Percentiles rank a stretch among this genome's conserved stretches.
Conservation (phyloP, 192 early-diverging fungal species). For the Powellomyces hirtus region DNA sequence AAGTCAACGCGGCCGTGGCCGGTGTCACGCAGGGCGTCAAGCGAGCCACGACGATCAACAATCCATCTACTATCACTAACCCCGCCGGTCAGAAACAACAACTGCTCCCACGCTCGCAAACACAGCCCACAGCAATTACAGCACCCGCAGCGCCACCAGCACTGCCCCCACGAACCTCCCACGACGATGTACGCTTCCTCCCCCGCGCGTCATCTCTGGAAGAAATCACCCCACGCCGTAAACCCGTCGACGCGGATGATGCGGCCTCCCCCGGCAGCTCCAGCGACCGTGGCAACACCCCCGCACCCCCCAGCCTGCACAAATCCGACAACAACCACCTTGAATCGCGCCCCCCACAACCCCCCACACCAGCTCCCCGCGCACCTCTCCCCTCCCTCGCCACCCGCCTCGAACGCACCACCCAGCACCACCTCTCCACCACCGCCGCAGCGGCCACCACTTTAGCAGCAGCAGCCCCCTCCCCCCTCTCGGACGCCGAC, state of each 20-base stretch:
- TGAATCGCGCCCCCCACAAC: neutral
- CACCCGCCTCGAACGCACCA: neutral
- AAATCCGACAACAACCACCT: neutral
- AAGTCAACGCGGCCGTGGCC: conserved; percentile 10
- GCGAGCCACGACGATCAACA: neutral
- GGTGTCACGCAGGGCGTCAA: conserved; percentile 1
- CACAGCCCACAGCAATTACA: neutral
- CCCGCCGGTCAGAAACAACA: neutral
- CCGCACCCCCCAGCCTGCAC: neutral
- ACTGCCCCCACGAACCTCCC: neutral
- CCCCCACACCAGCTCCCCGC: neutral
- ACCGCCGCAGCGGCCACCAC: neutral
- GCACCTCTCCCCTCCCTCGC: neutral
- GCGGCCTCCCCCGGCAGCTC: neutral
- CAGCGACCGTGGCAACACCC: neutral
- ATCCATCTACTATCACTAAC: neutral
- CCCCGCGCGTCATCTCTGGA: conserved; percentile 1
- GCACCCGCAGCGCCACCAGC: neutral
- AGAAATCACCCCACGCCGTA: neutral
- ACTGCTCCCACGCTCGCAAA: no score
- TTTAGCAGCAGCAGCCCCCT: neutral
- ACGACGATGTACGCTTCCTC: neutral
- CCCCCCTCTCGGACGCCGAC: conserved; percentile 29
- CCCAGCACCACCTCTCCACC: neutral
- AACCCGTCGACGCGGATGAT: no score